These are phyloP conservation scores for Centella asiatica DNA, from an alignment of 129 eudicot species.

Conservation along the genomic window DNA sequence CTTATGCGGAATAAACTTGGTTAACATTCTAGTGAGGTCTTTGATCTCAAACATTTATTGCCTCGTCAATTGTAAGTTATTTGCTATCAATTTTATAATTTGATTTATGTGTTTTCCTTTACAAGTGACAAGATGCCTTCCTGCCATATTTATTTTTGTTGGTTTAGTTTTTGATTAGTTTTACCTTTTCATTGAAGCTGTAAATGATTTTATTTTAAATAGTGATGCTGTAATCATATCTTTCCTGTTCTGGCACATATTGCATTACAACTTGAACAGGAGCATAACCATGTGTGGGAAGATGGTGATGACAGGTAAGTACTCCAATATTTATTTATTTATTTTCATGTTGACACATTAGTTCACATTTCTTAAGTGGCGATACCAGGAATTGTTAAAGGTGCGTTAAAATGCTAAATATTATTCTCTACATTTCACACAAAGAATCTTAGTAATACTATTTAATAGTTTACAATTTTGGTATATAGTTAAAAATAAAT, in stretches of 20 bases:
- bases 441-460: too few species aligned
- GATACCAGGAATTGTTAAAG: too few species aligned
- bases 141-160: not conserved
- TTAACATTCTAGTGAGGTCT: too few species aligned
- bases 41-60: too few species aligned
- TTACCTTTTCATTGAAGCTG: not conserved
- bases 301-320: constrained; percentile 93
- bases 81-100: not conserved
- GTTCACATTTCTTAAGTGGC: too few species aligned
- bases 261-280: constrained; percentile 32
- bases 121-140: not conserved
- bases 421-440: too few species aligned
- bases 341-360: not conserved
- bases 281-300: constrained; percentile 85
- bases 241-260: not conserved
- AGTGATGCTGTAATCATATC: not conserved
- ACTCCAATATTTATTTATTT: not conserved
- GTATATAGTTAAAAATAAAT: too few species aligned
- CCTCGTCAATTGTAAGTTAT: not conserved
- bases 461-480: too few species aligned
- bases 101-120: constrained; percentile 1
- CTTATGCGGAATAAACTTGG: too few species aligned
- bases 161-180: not conserved
- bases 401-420: too few species aligned
- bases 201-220: not conserved